A percentile compares a stretch with the other conserved stretches of the same genome.
These are phyloP conservation scores for Cyanodermella asteris DNA, from an alignment of 2,329 filamentous ascomycete genomes.

Conservation along the genomic window DNA sequence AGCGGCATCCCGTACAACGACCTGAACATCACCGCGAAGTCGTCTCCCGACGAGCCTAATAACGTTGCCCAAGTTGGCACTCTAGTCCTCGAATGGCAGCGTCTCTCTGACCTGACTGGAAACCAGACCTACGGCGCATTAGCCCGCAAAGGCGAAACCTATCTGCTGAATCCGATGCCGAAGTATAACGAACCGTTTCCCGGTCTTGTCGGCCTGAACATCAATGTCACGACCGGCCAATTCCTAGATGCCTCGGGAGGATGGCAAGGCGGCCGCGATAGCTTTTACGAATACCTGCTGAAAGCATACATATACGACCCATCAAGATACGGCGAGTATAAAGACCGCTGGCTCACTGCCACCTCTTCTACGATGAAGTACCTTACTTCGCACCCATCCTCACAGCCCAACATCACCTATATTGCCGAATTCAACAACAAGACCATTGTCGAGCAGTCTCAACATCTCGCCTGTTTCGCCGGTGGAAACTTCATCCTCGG, in stretches of 20 bases:
- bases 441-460: conserved; percentile 15
- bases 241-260: conserved; percentile 48
- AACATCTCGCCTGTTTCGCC: conserved; percentile 53
- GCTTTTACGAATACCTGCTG: conserved; percentile 75
- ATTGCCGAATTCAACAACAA: conserved; percentile 17
- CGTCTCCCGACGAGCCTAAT: conserved; percentile 34
- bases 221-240: conserved; percentile 41
- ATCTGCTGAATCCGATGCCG: conserved; percentile 46
- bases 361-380: conserved; percentile 54
- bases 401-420: conserved; percentile 51
- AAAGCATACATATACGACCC: conserved; percentile 77
- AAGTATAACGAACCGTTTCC: conserved; percentile 47
- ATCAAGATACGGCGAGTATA: conserved; percentile 38
- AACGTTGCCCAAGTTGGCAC: conserved; percentile 59
- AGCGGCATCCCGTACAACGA: conserved; percentile 53
- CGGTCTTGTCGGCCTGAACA: conserved; percentile 47
- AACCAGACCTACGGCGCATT: conserved; percentile 44
- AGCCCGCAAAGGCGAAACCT: conserved; percentile 43
- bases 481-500: conserved; percentile 73
- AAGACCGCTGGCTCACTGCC: conserved; percentile 52
- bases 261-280: conserved; percentile 59
- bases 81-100: conserved; percentile 66
- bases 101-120: conserved; percentile 52
- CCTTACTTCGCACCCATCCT: conserved; percentile 44
- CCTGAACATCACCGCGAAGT: conserved; percentile 35